These are phyloP conservation scores for Lasiosphaeria ovina DNA, from an alignment of 495 filamentous ascomycete species.

Conservation along the genomic window DNA sequence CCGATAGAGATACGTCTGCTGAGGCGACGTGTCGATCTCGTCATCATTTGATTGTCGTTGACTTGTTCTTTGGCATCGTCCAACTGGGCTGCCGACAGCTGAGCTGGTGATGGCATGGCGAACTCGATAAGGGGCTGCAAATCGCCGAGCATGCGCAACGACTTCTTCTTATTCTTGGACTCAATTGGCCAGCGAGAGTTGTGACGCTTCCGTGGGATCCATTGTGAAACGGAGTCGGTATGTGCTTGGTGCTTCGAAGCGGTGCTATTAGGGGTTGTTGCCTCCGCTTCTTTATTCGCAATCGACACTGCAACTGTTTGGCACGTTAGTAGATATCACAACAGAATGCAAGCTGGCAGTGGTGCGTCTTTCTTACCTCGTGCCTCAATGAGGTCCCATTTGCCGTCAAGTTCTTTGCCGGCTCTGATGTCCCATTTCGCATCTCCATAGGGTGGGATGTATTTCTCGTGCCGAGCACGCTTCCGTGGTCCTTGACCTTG, in stretches of 20 bases:
- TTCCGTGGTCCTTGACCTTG: constrained; percentile 25
- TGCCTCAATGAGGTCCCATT: constrained; percentile 26
- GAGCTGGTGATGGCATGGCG: constrained; percentile 12
- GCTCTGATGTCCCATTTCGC: constrained; percentile 21
- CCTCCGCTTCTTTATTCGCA: background rate
- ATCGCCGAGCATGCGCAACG: constrained; percentile 22
- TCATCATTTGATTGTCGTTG: constrained; percentile 23
- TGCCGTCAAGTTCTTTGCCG: constrained; percentile 15
- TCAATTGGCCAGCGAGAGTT: constrained; percentile 34
- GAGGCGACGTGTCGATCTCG: constrained; percentile 25
- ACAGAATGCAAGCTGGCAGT: background rate
- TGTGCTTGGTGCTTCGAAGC: constrained; percentile 19
- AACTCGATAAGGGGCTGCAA: constrained; percentile 25
- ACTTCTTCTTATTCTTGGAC: constrained; percentile 12
- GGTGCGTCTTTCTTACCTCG: constrained; percentile 19
- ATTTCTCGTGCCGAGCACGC: constrained; percentile 19
- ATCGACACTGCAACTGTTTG: constrained; percentile 13
- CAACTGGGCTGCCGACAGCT: constrained; percentile 12
- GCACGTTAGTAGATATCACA: background rate
- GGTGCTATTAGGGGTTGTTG: background rate
- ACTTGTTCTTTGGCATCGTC: constrained; percentile 17
- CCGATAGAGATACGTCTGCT: constrained; percentile 31
- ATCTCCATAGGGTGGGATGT: constrained; percentile 24
- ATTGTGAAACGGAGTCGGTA: constrained; percentile 20
- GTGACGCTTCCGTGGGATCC: constrained; percentile 35